phyloP scores from a whole-genome alignment of 768 basidiomycete genomes.

The Coprinopsis cinerea region DNA sequence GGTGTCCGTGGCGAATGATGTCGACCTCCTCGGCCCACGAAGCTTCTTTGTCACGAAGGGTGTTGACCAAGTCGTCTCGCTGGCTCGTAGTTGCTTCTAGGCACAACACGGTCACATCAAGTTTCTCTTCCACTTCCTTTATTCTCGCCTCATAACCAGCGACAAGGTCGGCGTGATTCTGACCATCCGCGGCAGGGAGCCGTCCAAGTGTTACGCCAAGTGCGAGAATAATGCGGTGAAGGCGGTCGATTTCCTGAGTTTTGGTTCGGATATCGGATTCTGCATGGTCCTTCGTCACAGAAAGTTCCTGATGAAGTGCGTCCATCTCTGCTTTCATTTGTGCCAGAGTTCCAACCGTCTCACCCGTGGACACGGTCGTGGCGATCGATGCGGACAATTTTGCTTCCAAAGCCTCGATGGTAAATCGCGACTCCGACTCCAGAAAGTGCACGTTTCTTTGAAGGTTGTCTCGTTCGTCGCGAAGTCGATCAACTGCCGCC shows the following conservation, averaged over 20 bases:
- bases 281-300: slow-evolving; percentile 12
- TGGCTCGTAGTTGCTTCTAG: slow-evolving; percentile 33
- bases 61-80: slow-evolving; percentile 30
- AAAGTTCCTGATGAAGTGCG: slow-evolving; percentile 19
- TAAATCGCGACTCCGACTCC: slow-evolving; percentile 59
- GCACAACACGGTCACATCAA: slow-evolving; percentile 26
- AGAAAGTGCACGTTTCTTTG: slow-evolving; percentile 62
- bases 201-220: slow-evolving; percentile 35
- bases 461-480: slow-evolving; percentile 58
- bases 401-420: slow-evolving; percentile 51
- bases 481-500: slow-evolving; percentile 58
- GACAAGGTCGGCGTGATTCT: neutral
- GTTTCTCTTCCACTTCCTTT: slow-evolving; percentile 25
- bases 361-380: slow-evolving; percentile 12
- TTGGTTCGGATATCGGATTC: slow-evolving; percentile 18
- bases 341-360: slow-evolving; percentile 19
- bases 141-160: slow-evolving; percentile 18
- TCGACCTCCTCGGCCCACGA: slow-evolving; percentile 27
- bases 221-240: slow-evolving; percentile 29
- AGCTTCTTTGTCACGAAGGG: slow-evolving; percentile 27
- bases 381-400: slow-evolving; percentile 32
- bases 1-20: slow-evolving; percentile 26
- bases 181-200: slow-evolving; percentile 22
- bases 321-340: slow-evolving; percentile 27
- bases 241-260: slow-evolving; percentile 24